A percentile compares a stretch with the other conserved stretches of the same genome.
Conservation (phyloP, 1,139 yeast species). For the Scheffersomyces cryptocercus region DNA sequence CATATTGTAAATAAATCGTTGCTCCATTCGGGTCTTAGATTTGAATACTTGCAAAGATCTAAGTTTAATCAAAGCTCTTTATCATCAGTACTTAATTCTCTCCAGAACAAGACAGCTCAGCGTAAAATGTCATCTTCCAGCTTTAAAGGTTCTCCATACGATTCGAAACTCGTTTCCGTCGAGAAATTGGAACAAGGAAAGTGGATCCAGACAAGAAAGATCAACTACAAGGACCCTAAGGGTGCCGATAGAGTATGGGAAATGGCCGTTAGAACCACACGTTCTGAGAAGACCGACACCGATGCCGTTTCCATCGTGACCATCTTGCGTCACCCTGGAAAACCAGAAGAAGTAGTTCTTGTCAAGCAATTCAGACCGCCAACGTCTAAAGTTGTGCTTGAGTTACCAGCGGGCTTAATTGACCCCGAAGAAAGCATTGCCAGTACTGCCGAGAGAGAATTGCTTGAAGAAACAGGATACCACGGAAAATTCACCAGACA, state of each 20-base stretch:
- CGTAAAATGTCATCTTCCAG: slow-evolving; percentile 3
- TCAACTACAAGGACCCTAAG: slow-evolving; percentile 68
- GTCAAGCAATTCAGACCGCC: slow-evolving; percentile 95
- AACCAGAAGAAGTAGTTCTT: slow-evolving; percentile 55
- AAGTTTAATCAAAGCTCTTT: neutral
- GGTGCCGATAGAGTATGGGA: slow-evolving; percentile 82
- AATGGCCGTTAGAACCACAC: slow-evolving; percentile 81
- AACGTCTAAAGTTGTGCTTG: slow-evolving; percentile 81
- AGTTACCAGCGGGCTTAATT: slow-evolving; percentile 91
- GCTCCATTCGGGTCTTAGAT: too few relatives aligned
- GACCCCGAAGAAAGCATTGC: slow-evolving; percentile 82
- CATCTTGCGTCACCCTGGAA: slow-evolving; percentile 49
- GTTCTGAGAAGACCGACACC: slow-evolving; percentile 62
- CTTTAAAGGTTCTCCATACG: slow-evolving; percentile 34
- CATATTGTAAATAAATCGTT: too few relatives aligned
- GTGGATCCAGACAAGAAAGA: slow-evolving; percentile 54
- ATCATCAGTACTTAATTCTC: too few relatives aligned
- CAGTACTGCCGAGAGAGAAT: slow-evolving; percentile 81
- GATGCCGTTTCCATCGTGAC: slow-evolving; percentile 94
- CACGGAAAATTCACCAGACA: slow-evolving; percentile 56
- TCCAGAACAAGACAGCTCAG: neutral
- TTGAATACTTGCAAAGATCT: neutral
- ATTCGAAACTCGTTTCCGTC: slow-evolving; percentile 33
- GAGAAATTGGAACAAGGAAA: slow-evolving; percentile 35
- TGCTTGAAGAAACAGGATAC: slow-evolving; percentile 91